Conservation (phyloP, 805 yeast genomes). For the Yarrowia divulgata region DNA sequence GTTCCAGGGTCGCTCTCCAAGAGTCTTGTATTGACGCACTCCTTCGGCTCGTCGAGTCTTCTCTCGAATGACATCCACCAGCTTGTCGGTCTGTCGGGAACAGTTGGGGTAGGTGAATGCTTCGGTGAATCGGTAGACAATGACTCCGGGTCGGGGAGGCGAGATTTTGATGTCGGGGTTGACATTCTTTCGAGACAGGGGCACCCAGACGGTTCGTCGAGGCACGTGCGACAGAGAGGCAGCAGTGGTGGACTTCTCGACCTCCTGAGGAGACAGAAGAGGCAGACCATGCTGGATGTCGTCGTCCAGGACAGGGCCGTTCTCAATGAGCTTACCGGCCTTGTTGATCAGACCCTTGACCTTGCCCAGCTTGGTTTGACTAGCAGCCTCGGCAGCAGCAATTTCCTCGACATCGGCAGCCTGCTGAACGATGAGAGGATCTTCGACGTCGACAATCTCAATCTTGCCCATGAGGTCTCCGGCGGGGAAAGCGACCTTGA, state of each 20-base stretch:
- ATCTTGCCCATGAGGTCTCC: conserved; percentile 85
- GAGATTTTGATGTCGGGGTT: conserved; percentile 65
- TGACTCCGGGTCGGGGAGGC: conserved; percentile 90
- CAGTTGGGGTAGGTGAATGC: conserved; percentile 83
- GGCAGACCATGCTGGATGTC: conserved; percentile 31
- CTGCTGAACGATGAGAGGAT: conserved; percentile 37
- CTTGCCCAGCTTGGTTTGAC: conserved; percentile 13
- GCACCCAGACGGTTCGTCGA: conserved; percentile 48
- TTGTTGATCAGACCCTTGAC: neutral
- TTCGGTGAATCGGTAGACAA: conserved; percentile 84
- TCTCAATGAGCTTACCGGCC: conserved; percentile 16
- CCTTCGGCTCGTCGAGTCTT: conserved; percentile 66
- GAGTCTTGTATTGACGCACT: conserved; percentile 48
- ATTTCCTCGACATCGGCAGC: conserved; percentile 14
- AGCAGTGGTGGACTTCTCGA: conserved; percentile 11
- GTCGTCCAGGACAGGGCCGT: conserved; percentile 9
- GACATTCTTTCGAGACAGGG: conserved; percentile 54
- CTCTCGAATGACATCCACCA: conserved; percentile 70
- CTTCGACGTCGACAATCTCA: conserved; percentile 66
- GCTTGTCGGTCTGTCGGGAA: conserved; percentile 71
- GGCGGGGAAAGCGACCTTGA: conserved; percentile 78
- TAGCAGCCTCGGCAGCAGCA: conserved; percentile 10
- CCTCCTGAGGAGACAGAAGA: conserved; percentile 9
- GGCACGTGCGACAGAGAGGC: neutral
- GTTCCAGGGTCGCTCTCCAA: conserved; percentile 85